Evolutionary conservation across 2,329 filamentous ascomycete genomes (phyloP).

Genomic region (Paecilomyces sp.): DNA sequence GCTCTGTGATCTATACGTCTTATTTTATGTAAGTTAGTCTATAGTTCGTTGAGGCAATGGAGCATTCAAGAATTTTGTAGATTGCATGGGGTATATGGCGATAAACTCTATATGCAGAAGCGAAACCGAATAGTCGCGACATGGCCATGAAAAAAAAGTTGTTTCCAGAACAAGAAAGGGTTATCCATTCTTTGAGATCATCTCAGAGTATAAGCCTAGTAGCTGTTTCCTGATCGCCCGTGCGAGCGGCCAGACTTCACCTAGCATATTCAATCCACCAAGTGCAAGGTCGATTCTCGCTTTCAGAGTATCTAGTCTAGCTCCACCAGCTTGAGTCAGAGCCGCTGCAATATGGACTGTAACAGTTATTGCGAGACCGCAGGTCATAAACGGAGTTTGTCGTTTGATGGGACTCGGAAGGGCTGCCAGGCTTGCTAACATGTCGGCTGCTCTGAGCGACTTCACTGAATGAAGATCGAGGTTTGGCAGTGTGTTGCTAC

Average conservation of each 20-base stretch:
- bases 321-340: background rate
- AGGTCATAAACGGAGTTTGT: conserved; percentile 75
- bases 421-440: conserved; percentile 65
- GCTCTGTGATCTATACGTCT: background rate
- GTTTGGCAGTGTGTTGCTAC: conserved; percentile 1
- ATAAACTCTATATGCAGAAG: background rate
- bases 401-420: conserved; percentile 46
- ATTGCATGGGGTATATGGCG: background rate
- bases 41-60: no score
- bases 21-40: no score
- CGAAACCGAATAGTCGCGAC: background rate
- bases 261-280: conserved; percentile 5
- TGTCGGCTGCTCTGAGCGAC: conserved; percentile 67
- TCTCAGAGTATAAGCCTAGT: background rate
- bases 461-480: conserved; percentile 58
- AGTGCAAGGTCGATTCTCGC: conserved; percentile 2
- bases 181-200: background rate
- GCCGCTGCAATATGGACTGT: conserved; percentile 51
- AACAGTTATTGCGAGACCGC: conserved; percentile 63
- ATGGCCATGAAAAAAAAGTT: background rate
- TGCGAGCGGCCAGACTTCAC: conserved; percentile 6
- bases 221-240: background rate
- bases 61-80: background rate
- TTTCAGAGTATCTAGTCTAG: background rate
- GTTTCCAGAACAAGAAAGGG: background rate